These are phyloP conservation scores for Notholithocarpus densiflorus DNA, from an alignment of 306 rosid species.

Conservation along the genomic window DNA sequence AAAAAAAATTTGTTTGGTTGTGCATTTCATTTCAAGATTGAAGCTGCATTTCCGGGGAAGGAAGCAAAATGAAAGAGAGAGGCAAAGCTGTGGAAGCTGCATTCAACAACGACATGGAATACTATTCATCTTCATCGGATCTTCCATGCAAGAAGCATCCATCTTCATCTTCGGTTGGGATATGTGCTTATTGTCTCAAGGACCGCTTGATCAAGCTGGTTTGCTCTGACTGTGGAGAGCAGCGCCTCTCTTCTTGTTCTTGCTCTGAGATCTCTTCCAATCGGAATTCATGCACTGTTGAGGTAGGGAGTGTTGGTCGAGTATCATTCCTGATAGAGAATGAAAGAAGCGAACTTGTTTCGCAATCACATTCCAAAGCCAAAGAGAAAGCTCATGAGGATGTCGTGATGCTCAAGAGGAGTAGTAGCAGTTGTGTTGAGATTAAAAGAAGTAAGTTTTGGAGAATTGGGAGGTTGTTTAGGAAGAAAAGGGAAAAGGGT, in stretches of 20 bases:
- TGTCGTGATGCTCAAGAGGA: conserved; percentile 50
- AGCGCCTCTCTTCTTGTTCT: conserved; percentile 93
- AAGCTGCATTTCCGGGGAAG: conserved; percentile 11
- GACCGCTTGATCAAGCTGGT: conserved; percentile 79
- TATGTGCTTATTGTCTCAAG: conserved; percentile 82
- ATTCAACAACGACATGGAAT: conserved; percentile 59
- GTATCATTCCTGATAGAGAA: conserved; percentile 90
- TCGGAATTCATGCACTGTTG: conserved; percentile 79
- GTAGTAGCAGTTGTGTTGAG: conserved; percentile 77
- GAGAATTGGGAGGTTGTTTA: conserved; percentile 70
- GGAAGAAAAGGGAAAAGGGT: conserved; percentile 64
- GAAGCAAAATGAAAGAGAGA: conserved; percentile 62
- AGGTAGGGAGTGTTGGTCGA: conserved; percentile 87
- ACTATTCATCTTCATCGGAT: conserved; percentile 68
- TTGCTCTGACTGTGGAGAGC: conserved; percentile 99
- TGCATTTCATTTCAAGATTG: conserved; percentile 22
- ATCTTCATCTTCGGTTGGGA: conserved; percentile 75
- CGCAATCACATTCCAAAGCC: conserved; percentile 30
- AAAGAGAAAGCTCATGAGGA: conserved; percentile 45
- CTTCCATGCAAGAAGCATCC: conserved; percentile 78
- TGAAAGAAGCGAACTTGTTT: conserved; percentile 46
- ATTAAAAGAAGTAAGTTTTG: conserved; percentile 62
- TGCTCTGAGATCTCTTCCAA: conserved; percentile 87
- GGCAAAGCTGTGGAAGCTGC: conserved; percentile 59
- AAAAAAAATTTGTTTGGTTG: neutral